phyloP scores from a whole-genome alignment of 306 rosid genomes.

The Corylus heterophylla region DNA sequence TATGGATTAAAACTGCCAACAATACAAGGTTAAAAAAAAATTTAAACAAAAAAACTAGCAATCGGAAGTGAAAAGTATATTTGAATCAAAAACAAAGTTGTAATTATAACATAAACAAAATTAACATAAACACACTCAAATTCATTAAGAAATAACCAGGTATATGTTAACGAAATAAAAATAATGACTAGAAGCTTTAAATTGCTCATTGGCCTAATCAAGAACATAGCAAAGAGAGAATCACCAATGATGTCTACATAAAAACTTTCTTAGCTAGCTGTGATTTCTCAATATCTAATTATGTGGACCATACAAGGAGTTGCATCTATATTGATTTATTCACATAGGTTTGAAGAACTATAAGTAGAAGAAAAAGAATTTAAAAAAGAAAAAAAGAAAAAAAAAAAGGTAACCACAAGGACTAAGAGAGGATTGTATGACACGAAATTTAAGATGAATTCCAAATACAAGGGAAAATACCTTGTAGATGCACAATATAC shows the following conservation, averaged over 20 bases:
- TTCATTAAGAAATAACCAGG: not conserved
- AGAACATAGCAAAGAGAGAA: not conserved
- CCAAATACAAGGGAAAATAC: conserved; percentile 42
- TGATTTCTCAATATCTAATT: not conserved
- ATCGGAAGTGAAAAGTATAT: not conserved
- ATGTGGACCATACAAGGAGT: not conserved
- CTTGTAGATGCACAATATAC: conserved; percentile 98
- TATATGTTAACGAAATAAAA: not conserved
- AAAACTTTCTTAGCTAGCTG: not conserved
- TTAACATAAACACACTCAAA: not conserved
- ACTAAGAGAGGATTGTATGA: not conserved
- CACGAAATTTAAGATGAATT: conserved; percentile 14
- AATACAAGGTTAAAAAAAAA: not conserved
- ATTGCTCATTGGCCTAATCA: not conserved
- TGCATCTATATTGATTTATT: not conserved
- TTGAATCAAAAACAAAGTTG: not conserved
- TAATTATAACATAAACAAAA: not conserved
- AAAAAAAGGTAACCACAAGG: not conserved
- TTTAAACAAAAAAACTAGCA: not conserved
- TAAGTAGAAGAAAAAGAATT: not conserved
- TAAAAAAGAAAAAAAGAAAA: not conserved
- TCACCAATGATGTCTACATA: not conserved
- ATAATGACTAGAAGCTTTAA: not conserved
- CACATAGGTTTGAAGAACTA: not conserved
- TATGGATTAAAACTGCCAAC: not conserved